A percentile compares a stretch with the other conserved stretches of the same genome.
These are phyloP conservation scores for Aspergillus sp. DNA, from an alignment of 2,329 filamentous ascomycete genomes.

Conservation along the genomic window DNA sequence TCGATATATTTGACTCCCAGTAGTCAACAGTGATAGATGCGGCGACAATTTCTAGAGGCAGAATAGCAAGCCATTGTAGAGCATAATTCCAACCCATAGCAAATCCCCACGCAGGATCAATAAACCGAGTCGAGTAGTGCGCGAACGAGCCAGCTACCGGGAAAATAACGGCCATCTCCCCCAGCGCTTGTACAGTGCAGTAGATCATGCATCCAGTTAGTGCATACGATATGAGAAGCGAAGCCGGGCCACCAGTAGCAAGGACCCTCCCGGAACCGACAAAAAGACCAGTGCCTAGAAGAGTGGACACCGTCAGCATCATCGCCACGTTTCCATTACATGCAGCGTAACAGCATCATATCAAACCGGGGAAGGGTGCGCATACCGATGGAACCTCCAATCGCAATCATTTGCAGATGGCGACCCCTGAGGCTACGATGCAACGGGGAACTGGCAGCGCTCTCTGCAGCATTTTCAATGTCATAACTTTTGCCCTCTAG, in stretches of 20 bases:
- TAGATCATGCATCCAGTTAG: slow-evolving; percentile 86
- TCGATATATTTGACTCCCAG: slow-evolving; percentile 67
- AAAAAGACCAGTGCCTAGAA: slow-evolving; percentile 74
- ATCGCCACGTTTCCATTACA: neutral
- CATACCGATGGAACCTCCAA: slow-evolving; percentile 82
- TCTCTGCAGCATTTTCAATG: slow-evolving; percentile 60
- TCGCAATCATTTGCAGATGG: slow-evolving; percentile 97
- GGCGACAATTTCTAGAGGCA: slow-evolving; percentile 84
- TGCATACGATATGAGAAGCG: slow-evolving; percentile 72
- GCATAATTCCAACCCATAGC: slow-evolving; percentile 96
- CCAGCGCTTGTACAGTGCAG: slow-evolving; percentile 86
- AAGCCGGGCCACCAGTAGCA: slow-evolving; percentile 72
- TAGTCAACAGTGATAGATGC: slow-evolving; percentile 81
- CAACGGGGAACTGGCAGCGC: slow-evolving; percentile 72
- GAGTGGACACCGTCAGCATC: slow-evolving; percentile 13
- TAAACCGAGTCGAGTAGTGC: slow-evolving; percentile 84
- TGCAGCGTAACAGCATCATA: neutral
- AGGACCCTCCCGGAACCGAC: slow-evolving; percentile 77
- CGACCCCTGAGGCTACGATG: slow-evolving; percentile 76
- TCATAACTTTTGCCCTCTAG: slow-evolving; percentile 60
- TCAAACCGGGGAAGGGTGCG: neutral
- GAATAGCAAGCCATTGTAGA: slow-evolving; percentile 79
- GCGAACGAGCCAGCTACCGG: slow-evolving; percentile 91
- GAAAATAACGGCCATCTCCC: slow-evolving; percentile 86
- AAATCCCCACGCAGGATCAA: slow-evolving; percentile 93